A percentile compares a stretch with the other conserved stretches of the same genome.
Conservation (phyloP, 2,329 filamentous ascomycete species). For the Penicillium decumbens region DNA sequence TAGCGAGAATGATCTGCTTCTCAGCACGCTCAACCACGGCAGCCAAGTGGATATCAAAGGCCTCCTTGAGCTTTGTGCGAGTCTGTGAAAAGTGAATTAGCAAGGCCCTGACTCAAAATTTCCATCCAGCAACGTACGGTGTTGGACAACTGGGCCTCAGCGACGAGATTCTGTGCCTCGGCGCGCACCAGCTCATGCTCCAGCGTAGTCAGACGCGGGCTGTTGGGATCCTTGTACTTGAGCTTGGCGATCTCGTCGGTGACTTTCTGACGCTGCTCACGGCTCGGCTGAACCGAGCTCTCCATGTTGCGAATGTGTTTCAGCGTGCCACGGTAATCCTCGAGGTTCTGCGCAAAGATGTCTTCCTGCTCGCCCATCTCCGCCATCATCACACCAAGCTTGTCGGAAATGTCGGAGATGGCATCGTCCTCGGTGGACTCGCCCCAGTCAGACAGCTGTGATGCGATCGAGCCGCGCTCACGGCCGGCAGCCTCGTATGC, state of each 20-base stretch:
- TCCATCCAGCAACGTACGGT: slow-evolving; percentile 57
- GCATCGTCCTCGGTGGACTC: slow-evolving; percentile 84
- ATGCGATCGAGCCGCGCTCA: slow-evolving; percentile 78
- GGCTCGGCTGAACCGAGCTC: slow-evolving; percentile 85
- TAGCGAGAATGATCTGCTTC: slow-evolving; percentile 92
- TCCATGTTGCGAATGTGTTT: slow-evolving; percentile 96
- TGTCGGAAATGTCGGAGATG: slow-evolving; percentile 87
- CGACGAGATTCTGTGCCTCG: slow-evolving; percentile 92
- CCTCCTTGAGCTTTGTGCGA: slow-evolving; percentile 91
- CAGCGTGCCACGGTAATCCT: slow-evolving; percentile 74
- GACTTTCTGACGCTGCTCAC: slow-evolving; percentile 82
- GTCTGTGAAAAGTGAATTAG: slow-evolving; percentile 53
- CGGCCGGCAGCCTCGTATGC: slow-evolving; percentile 80
- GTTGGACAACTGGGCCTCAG: slow-evolving; percentile 93
- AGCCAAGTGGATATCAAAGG: slow-evolving; percentile 81
- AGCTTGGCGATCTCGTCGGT: slow-evolving; percentile 86
- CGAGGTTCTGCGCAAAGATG: slow-evolving; percentile 74
- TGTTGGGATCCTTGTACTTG: slow-evolving; percentile 88
- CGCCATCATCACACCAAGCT: slow-evolving; percentile 84
- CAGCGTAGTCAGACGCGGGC: slow-evolving; percentile 71
- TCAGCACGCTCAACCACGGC: slow-evolving; percentile 93
- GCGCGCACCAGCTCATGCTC: slow-evolving; percentile 96
- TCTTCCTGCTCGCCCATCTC: slow-evolving; percentile 96
- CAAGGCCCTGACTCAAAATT: background rate
- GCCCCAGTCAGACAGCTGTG: slow-evolving; percentile 93